Evolutionary conservation across 768 basidiomycete species (phyloP).

Genomic region (Suillus tomentosus): DNA sequence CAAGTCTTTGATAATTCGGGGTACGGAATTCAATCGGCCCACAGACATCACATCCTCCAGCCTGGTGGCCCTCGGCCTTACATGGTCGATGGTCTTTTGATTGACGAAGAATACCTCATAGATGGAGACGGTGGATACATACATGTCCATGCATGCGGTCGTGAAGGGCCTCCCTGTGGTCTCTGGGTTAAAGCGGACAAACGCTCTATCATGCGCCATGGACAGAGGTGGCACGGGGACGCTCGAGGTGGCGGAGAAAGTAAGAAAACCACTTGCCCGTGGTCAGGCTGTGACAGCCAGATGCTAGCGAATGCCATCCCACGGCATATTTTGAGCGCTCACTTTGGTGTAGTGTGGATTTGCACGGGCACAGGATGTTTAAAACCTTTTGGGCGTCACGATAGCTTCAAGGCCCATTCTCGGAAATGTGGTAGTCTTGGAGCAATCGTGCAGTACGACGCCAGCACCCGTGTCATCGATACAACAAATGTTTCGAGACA

Average conservation of each 20-base stretch:
- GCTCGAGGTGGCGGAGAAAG: not conserved
- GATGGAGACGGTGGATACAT: not conserved
- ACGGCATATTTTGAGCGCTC: not conserved
- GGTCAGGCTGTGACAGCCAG: slow-evolving; percentile 7
- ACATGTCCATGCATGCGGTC: not conserved
- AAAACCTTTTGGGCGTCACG: not conserved
- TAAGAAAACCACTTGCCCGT: not conserved
- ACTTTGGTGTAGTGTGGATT: not conserved
- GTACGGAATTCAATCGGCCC: not conserved
- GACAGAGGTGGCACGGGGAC: slow-evolving; percentile 7
- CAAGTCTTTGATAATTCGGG: not conserved
- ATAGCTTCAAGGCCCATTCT: not conserved
- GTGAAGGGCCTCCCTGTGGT: not conserved
- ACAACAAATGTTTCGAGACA: not conserved
- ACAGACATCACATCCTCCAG: not conserved
- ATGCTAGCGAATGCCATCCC: not conserved
- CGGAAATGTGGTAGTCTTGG: not conserved
- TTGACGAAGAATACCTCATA: not conserved
- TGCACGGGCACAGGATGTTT: not conserved
- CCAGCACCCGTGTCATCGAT: not conserved
- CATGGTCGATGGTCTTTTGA: not conserved
- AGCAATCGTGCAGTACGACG: not conserved
- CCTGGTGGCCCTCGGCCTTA: not conserved
- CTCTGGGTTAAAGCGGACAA: slow-evolving; percentile 12
- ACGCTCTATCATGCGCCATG: slow-evolving; percentile 3